Evolutionary conservation across 495 filamentous ascomycete genomes (phyloP).

Genomic region (Amniculicola lignicola): DNA sequence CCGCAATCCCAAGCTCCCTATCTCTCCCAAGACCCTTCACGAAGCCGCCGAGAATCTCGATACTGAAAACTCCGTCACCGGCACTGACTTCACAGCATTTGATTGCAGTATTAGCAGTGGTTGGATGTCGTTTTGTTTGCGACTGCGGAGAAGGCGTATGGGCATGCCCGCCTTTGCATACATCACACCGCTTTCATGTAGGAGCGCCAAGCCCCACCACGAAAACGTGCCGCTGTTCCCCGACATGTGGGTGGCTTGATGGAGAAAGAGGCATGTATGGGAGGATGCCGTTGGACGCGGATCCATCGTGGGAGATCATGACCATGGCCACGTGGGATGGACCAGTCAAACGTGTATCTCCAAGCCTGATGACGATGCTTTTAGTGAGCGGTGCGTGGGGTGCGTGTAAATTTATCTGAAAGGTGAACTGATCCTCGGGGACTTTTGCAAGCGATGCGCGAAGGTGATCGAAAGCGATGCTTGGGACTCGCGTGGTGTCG

Average conservation of each 20-base stretch:
- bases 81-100: background rate
- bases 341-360: too few species aligned
- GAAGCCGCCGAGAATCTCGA: background rate
- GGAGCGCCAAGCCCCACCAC: background rate
- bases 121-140: background rate
- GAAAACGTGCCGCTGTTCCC: slow-evolving; percentile 18
- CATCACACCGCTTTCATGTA: slow-evolving; percentile 15
- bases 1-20: background rate
- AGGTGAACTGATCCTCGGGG: too few species aligned
- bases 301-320: too few species aligned
- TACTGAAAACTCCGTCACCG: background rate
- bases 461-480: too few species aligned
- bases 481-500: too few species aligned
- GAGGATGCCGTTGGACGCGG: too few species aligned
- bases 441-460: too few species aligned
- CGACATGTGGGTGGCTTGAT: slow-evolving; percentile 21
- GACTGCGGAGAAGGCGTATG: background rate
- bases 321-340: too few species aligned
- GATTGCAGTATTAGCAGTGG: background rate
- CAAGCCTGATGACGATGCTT: too few species aligned
- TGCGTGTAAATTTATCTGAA: too few species aligned
- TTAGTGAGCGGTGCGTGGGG: too few species aligned
- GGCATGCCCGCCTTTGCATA: slow-evolving; percentile 8
- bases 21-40: background rate
- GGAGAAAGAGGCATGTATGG: background rate